phyloP scores from a whole-genome alignment of 2,329 filamentous ascomycete genomes.

The Orbilia ellipsospora region DNA sequence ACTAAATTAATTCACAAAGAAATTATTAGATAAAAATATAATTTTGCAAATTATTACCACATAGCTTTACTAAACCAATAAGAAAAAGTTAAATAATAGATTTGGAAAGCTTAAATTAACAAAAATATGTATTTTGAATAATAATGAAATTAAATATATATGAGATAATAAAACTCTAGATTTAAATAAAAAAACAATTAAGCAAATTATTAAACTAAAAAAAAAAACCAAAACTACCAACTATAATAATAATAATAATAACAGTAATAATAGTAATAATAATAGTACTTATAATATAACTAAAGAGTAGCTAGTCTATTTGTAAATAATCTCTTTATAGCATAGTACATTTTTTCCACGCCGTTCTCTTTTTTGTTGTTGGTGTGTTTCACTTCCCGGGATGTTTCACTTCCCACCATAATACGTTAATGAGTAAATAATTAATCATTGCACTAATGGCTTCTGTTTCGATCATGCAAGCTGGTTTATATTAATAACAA shows the following conservation, averaged over 20 bases:
- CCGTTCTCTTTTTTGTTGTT: too few species aligned
- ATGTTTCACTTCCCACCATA: too few species aligned
- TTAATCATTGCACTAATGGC: too few species aligned
- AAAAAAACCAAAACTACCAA: neutral
- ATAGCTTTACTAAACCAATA: neutral
- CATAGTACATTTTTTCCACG: too few species aligned
- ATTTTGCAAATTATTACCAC: neutral
- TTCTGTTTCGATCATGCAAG: too few species aligned
- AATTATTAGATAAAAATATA: neutral
- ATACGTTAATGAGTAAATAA: too few species aligned
- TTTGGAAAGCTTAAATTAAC: neutral
- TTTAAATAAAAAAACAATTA: neutral
- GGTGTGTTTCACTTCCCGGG: too few species aligned
- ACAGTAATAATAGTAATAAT: neutral
- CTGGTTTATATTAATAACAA: too few species aligned
- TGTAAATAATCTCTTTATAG: neutral
- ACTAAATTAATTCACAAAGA: neutral
- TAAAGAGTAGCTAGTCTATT: neutral
- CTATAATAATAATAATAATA: too few species aligned
- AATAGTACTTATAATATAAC: neutral
- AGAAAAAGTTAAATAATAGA: neutral
- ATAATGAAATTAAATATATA: neutral
- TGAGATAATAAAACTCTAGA: neutral
- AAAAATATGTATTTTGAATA: neutral
- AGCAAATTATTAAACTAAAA: neutral